Evolutionary conservation across 805 yeast species (phyloP), one percentile per base, ranked within the genome.

Genomic region (Hanseniaspora osmophila): DNA sequence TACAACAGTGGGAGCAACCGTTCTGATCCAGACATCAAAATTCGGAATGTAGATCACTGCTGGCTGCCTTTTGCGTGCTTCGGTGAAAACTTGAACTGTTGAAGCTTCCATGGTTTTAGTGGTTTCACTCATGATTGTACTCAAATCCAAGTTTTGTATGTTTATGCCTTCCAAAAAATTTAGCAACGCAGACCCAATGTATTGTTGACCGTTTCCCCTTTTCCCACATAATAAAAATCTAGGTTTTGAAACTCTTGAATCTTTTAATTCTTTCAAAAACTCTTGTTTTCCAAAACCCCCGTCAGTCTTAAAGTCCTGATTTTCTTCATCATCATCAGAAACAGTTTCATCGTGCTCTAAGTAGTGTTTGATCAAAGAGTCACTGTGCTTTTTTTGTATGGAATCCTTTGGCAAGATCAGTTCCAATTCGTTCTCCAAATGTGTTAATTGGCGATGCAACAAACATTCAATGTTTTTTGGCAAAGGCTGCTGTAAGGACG

Each of bases 11-110:
- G 72, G 76, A 0, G 86, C 75, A 35, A 84, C 72, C 3, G 84
- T 78, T 10, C 65, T 69, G 45, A 71, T 67, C 87, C 95, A 86
- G 10, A 78, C 73, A 47, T 86, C 86, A 44, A 86, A 65, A 55
- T 83, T 82, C 2, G 97, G 96, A 43, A 92, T 75, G 58, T 75
- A 82, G 2, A 92, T 65, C 13, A 92, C 80, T 9, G 95, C 75
- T 0, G 97, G 98, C 48, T 83, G 82, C 51, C 90, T 94, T 56
- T 94, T 75, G 51, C 84, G 75, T 6, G 94, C 92, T 62, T 92
- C 98, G 18, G 82, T 69, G 55, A 92, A 80, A 37, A 83, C 71
- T 57, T 85, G 95, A 29, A 90, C 84, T 17, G 87, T 71, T 1
- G 83, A 73, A 56, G 85, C 81, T 59, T 92, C 98, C 1, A 90